Conservation (phyloP, 2,329 filamentous ascomycete genomes). For the Fonsecaea multimorphosa region DNA sequence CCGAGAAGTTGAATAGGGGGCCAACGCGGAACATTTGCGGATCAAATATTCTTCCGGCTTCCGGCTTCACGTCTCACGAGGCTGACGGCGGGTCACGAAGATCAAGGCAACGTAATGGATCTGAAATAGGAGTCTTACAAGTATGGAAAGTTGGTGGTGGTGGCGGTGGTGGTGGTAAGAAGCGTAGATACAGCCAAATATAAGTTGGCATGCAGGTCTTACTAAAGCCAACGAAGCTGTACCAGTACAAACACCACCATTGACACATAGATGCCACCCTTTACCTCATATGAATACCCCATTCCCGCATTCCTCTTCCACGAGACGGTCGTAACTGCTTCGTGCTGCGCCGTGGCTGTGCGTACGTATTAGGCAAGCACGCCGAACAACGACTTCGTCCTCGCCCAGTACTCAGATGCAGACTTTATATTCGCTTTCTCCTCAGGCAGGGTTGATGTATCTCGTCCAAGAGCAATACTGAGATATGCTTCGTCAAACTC, state of each 20-base stretch:
- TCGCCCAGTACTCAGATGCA: constrained; percentile 36
- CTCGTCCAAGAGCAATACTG: constrained; percentile 24
- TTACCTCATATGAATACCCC: background rate
- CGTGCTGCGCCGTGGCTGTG: background rate
- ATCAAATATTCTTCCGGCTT: background rate
- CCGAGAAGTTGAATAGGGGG: background rate
- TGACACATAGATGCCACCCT: background rate
- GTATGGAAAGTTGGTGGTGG: background rate
- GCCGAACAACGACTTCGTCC: constrained; percentile 39
- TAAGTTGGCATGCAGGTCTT: background rate
- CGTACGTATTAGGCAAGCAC: constrained; percentile 21
- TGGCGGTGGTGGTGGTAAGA: no score
- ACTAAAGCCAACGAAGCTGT: background rate
- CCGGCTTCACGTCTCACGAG: background rate
- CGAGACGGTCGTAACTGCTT: background rate
- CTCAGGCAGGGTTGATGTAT: background rate
- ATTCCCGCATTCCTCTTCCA: background rate
- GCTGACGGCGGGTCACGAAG: background rate
- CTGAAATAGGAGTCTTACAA: background rate
- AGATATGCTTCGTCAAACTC: constrained; percentile 37
- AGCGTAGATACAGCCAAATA: background rate
- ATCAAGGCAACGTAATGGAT: background rate
- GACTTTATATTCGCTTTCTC: constrained; percentile 7
- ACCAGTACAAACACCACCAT: background rate
- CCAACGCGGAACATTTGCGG: background rate